These are phyloP conservation scores for Opeltia flavorubescens DNA, from an alignment of 495 filamentous ascomycete genomes.

Conservation along the genomic window DNA sequence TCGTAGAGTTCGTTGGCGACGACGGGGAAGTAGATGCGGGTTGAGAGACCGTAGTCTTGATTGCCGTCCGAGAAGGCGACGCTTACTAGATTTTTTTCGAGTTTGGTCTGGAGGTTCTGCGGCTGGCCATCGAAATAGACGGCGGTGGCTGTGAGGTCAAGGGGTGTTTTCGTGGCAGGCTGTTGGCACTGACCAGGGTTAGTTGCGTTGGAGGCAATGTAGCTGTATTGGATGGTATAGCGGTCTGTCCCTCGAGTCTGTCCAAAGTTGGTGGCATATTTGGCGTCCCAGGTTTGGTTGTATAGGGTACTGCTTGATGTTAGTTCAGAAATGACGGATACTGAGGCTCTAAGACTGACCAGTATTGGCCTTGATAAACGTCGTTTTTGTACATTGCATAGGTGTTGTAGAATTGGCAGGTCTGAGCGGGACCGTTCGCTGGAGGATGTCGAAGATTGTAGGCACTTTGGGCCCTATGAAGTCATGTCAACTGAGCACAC, in stretches of 20 bases:
- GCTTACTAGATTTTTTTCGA: background rate
- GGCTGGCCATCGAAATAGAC: background rate
- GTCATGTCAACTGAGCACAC: background rate
- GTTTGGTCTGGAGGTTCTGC: background rate
- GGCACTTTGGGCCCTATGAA: background rate
- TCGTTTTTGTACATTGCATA: background rate
- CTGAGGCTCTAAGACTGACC: background rate
- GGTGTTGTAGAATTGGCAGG: background rate
- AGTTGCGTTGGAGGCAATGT: slow-evolving; percentile 5
- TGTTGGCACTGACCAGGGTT: background rate
- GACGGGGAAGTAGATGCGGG: background rate
- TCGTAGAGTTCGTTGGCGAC: background rate
- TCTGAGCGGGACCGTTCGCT: background rate
- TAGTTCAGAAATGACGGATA: background rate
- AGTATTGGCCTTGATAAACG: background rate
- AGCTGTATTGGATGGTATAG: slow-evolving; percentile 10
- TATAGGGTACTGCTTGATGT: background rate
- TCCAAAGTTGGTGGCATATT: slow-evolving; percentile 14
- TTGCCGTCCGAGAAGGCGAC: background rate
- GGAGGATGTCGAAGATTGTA: background rate
- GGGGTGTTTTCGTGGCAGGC: background rate
- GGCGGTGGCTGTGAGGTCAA: background rate
- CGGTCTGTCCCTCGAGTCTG: slow-evolving; percentile 10
- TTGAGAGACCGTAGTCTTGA: background rate
- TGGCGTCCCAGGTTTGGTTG: slow-evolving; percentile 8